Evolutionary conservation across 164 flowering plant genomes (phyloP).

Genomic region (Magnolia kwangsiensis): DNA sequence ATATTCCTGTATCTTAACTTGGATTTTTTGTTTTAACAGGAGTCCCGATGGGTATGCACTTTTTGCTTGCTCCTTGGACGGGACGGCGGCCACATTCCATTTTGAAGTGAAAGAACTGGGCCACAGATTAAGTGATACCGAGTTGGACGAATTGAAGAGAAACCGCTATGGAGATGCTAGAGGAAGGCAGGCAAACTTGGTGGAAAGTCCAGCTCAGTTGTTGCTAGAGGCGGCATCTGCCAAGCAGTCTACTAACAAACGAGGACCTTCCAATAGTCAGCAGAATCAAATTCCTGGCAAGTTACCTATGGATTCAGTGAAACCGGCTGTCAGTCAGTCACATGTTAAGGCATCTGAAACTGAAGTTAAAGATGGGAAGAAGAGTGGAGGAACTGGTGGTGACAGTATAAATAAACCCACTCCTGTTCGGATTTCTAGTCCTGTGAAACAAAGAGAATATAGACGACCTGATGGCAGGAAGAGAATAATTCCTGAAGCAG

Average conservation of each 20-base stretch:
- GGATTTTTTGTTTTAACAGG: constrained; percentile 41
- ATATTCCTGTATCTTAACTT: background rate
- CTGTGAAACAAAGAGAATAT: constrained; percentile 94
- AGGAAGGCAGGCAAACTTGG: constrained; percentile 83
- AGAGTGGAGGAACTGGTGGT: constrained; percentile 30
- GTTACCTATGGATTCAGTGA: constrained; percentile 38
- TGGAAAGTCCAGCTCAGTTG: constrained; percentile 94
- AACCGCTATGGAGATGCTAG: constrained; percentile 94
- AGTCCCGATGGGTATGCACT: constrained; percentile 98
- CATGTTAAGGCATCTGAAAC: constrained; percentile 36
- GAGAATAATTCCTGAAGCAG: constrained; percentile 96
- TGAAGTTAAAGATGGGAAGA: constrained; percentile 50
- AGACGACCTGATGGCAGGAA: constrained; percentile 98
- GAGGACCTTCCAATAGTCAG: constrained; percentile 36
- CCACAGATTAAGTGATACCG: constrained; percentile 65
- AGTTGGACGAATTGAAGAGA: constrained; percentile 83
- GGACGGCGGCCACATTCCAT: constrained; percentile 86
- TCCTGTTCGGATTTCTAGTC: constrained; percentile 61
- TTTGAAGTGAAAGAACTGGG: constrained; percentile 93
- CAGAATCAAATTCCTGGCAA: constrained; percentile 41
- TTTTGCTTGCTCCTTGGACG: constrained; percentile 98
- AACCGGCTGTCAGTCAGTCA: constrained; percentile 14
- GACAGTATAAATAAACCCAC: constrained; percentile 51
- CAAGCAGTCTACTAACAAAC: constrained; percentile 62
- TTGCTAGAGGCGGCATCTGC: constrained; percentile 90